phyloP scores from a whole-genome alignment of 352 stramenopile genomes.

The Phytophthora podocarpi region DNA sequence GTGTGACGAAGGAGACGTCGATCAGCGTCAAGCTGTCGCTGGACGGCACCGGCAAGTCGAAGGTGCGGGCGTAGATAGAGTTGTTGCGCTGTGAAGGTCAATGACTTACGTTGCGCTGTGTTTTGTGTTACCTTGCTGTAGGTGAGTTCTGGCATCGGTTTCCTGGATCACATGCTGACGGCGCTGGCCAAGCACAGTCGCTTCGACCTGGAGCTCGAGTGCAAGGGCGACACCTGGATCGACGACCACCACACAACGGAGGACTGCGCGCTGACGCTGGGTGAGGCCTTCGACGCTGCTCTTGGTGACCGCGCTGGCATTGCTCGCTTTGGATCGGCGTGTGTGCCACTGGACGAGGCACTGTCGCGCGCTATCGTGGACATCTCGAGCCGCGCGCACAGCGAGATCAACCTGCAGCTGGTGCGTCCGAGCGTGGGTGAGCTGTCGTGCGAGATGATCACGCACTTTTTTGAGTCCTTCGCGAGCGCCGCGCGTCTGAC shows the following conservation, averaged over 20 bases:
- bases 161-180: conserved; percentile 93
- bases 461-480: conserved; percentile 95
- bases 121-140: conserved; percentile 14
- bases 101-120: background rate
- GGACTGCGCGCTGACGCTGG: conserved; percentile 94
- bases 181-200: conserved; percentile 90
- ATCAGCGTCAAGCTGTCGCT: conserved; percentile 90
- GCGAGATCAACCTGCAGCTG: conserved; percentile 89
- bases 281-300: conserved; percentile 91
- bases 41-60: conserved; percentile 87
- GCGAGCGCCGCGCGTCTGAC: conserved; percentile 92
- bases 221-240: conserved; percentile 95
- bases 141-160: conserved; percentile 90
- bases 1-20: conserved; percentile 95
- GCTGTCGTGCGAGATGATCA: conserved; percentile 95
- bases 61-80: conserved; percentile 30
- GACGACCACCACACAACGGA: conserved; percentile 97
- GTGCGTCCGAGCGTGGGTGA: conserved; percentile 83
- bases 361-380: conserved; percentile 93
- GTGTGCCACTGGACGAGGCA: conserved; percentile 91
- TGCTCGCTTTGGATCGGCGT: conserved; percentile 86
- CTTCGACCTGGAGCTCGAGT: conserved; percentile 90
- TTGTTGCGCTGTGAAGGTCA: background rate
- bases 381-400: conserved; percentile 93
- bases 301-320: conserved; percentile 91